Evolutionary conservation across 176 grass and related monocot species (phyloP), one percentile per base, ranked within the genome.

Genomic region (Ensete glaucum): DNA sequence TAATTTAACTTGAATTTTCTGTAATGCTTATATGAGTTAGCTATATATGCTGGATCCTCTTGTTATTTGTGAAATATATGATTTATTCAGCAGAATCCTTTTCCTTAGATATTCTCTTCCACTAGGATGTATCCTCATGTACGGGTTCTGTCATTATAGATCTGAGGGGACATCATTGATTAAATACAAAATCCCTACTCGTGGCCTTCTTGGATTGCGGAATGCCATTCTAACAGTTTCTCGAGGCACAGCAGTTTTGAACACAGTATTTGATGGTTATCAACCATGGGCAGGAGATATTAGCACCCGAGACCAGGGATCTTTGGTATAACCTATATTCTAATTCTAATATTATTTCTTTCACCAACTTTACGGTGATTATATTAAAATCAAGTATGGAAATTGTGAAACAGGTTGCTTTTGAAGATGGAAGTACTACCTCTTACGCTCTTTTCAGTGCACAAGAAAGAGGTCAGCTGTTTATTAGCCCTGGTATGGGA

Each of bases 171-270:
- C 84, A 60, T 81, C 90, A 83, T 77, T 98, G 34, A 19, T 98
- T 74, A 85, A 93, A 83, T 98, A 98, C 88, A 98, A 98, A 80
- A 87, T 98, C 79, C 94, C 94, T 10, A 98, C 94, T 11, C 88
- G 94, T 76, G 94, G 94, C n/a, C 88, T 98, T 69, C 83, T 98
- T 85, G 94, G 94, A 79, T 75, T 93, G 81, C 78, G 94, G 74
- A 98, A 98, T 85, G 84, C 90, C 72, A 69, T 98, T 80, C 80
- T 98, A 51, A 98, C 94, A 85, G 90, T 86, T 86, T 91, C 93
- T 85, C 86, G 85, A 64, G 93, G 93, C 54, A 97, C 82, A 76
- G 93, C 93, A 76, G 27, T 93, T 87, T 76, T 93, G 2, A 97
- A 86, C 77, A 93, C 93, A 67, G 81, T 92, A 24, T 97, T 97